Base-by-base conservation (phyloP, 2,329 filamentous ascomycete species). In the Fusarium succisae region DNA sequence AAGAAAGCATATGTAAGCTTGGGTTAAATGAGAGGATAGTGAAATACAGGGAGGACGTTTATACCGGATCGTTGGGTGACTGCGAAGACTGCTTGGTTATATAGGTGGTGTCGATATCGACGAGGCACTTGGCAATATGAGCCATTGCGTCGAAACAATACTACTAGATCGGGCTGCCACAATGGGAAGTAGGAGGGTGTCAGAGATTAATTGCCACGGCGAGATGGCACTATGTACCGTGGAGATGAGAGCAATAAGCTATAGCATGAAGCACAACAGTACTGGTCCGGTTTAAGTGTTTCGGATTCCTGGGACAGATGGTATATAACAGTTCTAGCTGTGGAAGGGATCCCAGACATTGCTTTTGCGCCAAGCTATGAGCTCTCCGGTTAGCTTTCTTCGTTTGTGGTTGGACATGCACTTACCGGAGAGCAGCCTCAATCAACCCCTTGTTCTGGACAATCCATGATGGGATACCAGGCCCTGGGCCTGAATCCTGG, bases 101-200 rank as follows among this genome's bases (percentile, higher is more conserved):
- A 86, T 87, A 85, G 79, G 81, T 84, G 69, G 82, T 79, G 76
- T 87, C 86, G 66, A 80, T 79, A 76, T 86, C 85, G 75, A 87
- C 82, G 83, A 91, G 85, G 80, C 89, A 90, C 77, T 84, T 87
- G 80, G 87, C 88, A 81, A 91, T 91, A 81, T 91, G 90, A 82
- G 89, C 88, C 89, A 91, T 91, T 81, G 80, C 73, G 76, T 77
- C 70, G 69, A 76, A 73, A 75, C 69, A 68, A 74, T 68, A 54
- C 60, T 73, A 72, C 72, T 54, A 65, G 61, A 59, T 72, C 59
- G 63, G 63, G 41, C 60, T 45, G 70, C 74, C 72, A 69, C 66
- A 75, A 74, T 59, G 56, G 69, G 76, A 71, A 73, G 66, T 64
- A 73, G 69, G 59, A 68, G 57, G 72, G 77, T 76, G 74, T 79